phyloP scores from a whole-genome alignment of 257 asterid species.

The Plantago elongata region DNA sequence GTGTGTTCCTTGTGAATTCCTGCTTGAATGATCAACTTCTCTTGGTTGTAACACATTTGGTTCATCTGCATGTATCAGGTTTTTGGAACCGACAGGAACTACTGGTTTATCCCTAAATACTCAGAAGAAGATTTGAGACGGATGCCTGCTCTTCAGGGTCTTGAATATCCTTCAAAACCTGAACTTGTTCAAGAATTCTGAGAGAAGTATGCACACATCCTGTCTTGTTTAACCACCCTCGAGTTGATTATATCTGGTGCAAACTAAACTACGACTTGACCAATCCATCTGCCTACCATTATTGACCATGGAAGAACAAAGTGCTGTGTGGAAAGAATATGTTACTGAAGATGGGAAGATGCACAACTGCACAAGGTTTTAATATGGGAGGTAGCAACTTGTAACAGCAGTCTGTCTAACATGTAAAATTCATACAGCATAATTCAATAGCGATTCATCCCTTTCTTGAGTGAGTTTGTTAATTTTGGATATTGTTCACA shows the following conservation, averaged over 20 bases:
- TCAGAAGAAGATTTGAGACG: slow-evolving; percentile 61
- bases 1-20: not conserved
- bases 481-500: too few relatives aligned
- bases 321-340: not conserved
- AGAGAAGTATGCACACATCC: slow-evolving; percentile 8
- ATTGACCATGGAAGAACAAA: not conserved
- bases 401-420: not conserved
- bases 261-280: too few relatives aligned
- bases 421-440: not conserved
- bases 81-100: slow-evolving; percentile 56
- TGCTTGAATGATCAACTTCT: not conserved
- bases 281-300: not conserved
- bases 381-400: slow-evolving; percentile 5
- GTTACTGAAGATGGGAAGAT: not conserved
- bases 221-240: slow-evolving; percentile 4
- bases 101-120: slow-evolving; percentile 70
- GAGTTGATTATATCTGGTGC: not conserved
- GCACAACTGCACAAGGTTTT: not conserved
- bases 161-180: slow-evolving; percentile 70
- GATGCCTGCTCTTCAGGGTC: slow-evolving; percentile 71
- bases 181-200: slow-evolving; percentile 55
- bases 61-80: slow-evolving; percentile 32
- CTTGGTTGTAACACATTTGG: not conserved
- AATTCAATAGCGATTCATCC: too few relatives aligned
- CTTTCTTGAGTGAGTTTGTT: too few relatives aligned